A percentile compares a stretch with the other conserved stretches of the same genome.
These are phyloP conservation scores for Dothiorella sarmentorum DNA, from an alignment of 2,329 filamentous ascomycete genomes.

Conservation along the genomic window DNA sequence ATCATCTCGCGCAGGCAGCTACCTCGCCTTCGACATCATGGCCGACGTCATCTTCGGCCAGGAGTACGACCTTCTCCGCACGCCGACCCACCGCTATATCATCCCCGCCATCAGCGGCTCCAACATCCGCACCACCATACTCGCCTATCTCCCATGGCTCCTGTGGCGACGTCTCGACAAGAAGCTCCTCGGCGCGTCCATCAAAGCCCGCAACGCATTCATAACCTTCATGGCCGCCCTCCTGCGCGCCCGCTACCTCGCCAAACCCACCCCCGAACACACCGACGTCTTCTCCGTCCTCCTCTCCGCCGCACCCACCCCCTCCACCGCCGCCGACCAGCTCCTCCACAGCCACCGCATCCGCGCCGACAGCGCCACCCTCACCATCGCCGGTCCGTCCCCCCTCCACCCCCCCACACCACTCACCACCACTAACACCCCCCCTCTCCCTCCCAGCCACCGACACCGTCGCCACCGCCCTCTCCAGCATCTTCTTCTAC, in stretches of 20 bases:
- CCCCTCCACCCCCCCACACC: background rate
- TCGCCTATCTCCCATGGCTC: background rate
- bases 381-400: conserved; percentile 42
- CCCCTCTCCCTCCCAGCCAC: conserved; percentile 35
- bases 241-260: background rate
- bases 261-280: background rate
- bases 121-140: background rate
- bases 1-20: too few species aligned
- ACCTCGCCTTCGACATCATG: conserved; percentile 51
- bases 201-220: background rate
- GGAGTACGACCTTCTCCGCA: conserved; percentile 43
- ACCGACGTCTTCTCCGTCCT: conserved; percentile 49
- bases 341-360: background rate
- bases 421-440: too few species aligned
- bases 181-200: background rate
- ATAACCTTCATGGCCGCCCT: background rate
- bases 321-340: background rate
- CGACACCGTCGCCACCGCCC: conserved; percentile 44
- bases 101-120: conserved; percentile 38
- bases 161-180: background rate
- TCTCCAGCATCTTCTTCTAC: conserved; percentile 44
- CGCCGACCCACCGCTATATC: conserved; percentile 40
- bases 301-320: conserved; percentile 32
- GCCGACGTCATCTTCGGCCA: conserved; percentile 47
- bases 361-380: conserved; percentile 44